Percentiles rank a stretch among this genome's conserved stretches.
phyloP scores from a whole-genome alignment of 371 early-diverging fungal genomes.

The Syncephalastrum monosporum region DNA sequence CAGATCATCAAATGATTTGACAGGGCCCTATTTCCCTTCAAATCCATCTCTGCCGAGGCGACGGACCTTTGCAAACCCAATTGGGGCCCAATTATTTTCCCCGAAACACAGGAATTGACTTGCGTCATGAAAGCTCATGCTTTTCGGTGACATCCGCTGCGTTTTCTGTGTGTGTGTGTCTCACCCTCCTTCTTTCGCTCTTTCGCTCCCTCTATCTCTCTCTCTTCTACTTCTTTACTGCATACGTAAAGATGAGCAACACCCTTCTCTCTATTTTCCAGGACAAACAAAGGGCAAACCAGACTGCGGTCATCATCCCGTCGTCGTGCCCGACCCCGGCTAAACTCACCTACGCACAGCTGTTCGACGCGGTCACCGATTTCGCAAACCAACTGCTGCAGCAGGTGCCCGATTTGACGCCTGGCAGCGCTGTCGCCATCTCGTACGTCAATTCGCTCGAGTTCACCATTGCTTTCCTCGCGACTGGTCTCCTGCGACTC shows the following conservation, averaged over 20 bases:
- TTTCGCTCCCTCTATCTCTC: too few species aligned
- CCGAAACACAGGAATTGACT: too few species aligned
- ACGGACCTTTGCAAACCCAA: too few species aligned
- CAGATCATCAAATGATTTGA: too few species aligned
- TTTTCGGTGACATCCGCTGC: too few species aligned
- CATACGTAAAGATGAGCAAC: neutral
- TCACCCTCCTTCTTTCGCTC: too few species aligned
- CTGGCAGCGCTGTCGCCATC: constrained; percentile 69
- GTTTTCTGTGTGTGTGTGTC: too few species aligned
- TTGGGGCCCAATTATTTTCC: too few species aligned
- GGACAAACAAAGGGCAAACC: constrained; percentile 11
- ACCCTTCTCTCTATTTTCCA: constrained; percentile 32
- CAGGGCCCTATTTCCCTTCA: too few species aligned
- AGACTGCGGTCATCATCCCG: constrained; percentile 46
- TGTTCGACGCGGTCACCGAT: constrained; percentile 32
- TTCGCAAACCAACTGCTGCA: constrained; percentile 35
- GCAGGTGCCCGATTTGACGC: constrained; percentile 36
- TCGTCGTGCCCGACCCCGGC: constrained; percentile 31
- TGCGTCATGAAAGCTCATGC: too few species aligned
- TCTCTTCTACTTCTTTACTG: too few species aligned
- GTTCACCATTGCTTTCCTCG: constrained; percentile 71
- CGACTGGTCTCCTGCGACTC: constrained; percentile 58
- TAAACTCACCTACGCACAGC: constrained; percentile 32
- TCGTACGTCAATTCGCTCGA: constrained; percentile 72
- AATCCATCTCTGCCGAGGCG: too few species aligned